Evolutionary conservation across 306 rosid genomes (phyloP).

Genomic region (Carpinus fangiana): DNA sequence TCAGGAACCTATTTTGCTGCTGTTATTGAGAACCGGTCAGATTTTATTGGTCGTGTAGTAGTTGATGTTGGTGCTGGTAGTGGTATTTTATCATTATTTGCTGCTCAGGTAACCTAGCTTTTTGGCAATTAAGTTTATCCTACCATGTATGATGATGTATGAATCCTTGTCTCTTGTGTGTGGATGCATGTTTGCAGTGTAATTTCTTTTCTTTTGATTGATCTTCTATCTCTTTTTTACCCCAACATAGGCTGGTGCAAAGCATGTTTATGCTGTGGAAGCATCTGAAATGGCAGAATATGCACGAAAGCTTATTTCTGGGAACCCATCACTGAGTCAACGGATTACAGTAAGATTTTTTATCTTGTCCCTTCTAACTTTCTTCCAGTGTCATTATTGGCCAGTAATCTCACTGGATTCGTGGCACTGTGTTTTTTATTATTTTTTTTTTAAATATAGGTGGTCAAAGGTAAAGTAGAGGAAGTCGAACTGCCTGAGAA

Average conservation of each 20-base stretch:
- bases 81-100: constrained; percentile 94
- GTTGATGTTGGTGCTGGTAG: constrained; percentile 99
- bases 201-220: background rate
- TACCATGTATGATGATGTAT: background rate
- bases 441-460: constrained; percentile 42
- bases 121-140: constrained; percentile 15
- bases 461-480: constrained; percentile 89
- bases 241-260: constrained; percentile 84
- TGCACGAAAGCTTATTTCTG: constrained; percentile 79
- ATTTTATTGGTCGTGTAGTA: constrained; percentile 81
- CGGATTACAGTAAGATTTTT: constrained; percentile 77
- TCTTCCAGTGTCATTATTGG: background rate
- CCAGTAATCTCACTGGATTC: constrained; percentile 14
- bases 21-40: constrained; percentile 82
- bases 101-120: constrained; percentile 77
- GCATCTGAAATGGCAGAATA: constrained; percentile 99
- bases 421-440: background rate
- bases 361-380: background rate
- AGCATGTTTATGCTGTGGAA: constrained; percentile 98
- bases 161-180: constrained; percentile 2
- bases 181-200: background rate
- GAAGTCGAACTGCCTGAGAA: constrained; percentile 90
- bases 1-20: constrained; percentile 92
- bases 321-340: constrained; percentile 73
- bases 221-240: constrained; percentile 6